A percentile compares a stretch with the other conserved stretches of the same genome.
phyloP scores from a whole-genome alignment of 192 early-diverging fungal genomes.

The Coemansia sp. region DNA sequence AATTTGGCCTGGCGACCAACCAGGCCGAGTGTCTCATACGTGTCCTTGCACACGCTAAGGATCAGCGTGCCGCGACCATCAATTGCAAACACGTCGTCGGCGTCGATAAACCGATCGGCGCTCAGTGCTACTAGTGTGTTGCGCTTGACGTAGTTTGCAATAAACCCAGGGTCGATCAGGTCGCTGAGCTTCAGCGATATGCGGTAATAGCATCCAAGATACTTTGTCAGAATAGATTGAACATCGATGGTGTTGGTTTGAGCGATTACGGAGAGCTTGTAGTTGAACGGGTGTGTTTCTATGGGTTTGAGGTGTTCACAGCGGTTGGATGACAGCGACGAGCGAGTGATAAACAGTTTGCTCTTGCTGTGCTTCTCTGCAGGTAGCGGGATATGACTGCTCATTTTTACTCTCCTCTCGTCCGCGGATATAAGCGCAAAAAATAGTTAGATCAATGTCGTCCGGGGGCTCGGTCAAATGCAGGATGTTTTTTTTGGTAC shows the following conservation, averaged over 20 bases:
- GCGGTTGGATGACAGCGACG: conserved; percentile 31
- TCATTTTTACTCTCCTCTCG: conserved; percentile 17
- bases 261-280: conserved; percentile 21
- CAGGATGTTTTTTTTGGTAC: too few species aligned
- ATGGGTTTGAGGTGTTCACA: conserved; percentile 23
- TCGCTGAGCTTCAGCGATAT: conserved; percentile 24
- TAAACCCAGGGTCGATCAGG: conserved; percentile 34
- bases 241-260: background rate
- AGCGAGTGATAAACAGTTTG: conserved; percentile 42
- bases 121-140: conserved; percentile 28
- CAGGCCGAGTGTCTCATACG: conserved; percentile 34
- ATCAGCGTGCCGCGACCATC: conserved; percentile 33
- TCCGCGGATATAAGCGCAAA: too few species aligned
- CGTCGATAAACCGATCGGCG: conserved; percentile 15
- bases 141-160: conserved; percentile 16
- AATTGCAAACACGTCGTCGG: conserved; percentile 45
- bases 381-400: conserved; percentile 46
- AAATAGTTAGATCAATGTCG: background rate
- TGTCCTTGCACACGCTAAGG: conserved; percentile 43
- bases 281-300: conserved; percentile 44
- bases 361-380: conserved; percentile 43
- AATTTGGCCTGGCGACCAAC: conserved; percentile 22
- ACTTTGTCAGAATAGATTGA: background rate
- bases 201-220: conserved; percentile 20
- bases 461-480: background rate